Evolutionary conservation across 1,139 yeast genomes (phyloP), one percentile per base, ranked within the genome.

Genomic region (Diutina neorugosa): DNA sequence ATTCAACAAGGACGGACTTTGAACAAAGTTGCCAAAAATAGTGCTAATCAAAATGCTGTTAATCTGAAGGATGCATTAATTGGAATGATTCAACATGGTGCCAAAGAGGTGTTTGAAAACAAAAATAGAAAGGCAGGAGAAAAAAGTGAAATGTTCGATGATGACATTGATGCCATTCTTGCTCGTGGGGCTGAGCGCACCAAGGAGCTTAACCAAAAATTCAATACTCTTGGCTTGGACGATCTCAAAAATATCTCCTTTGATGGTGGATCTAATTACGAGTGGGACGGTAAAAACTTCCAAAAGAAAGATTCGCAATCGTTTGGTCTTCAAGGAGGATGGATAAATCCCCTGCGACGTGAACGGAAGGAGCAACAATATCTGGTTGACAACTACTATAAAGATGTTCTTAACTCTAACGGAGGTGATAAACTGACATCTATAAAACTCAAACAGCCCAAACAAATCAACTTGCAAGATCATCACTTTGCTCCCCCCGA

Each of bases 51-150:
- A 18, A 34, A 27, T n/a, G 18, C 27, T 5, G 19, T 34, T n/a
- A 81, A 76, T 56, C 70, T 82, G 9, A 88, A 89, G 62, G 96
- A 89, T 61, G 98, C 93, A 62, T 77, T 93, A 60, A 75, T 93
- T 20, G 86, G 86, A 51, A 93, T 93, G 98, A 93, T 93, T 66
- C 97, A 93, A 65, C 96, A 88, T 65, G 98, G 98, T 58, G 98
- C 98, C 1, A 85, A 87, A 60, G 82, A 84, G 55, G 94, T 93
- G 6, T 86, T 93, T 64, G 84, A 82, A 56, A 69, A 76, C 27
- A 66, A 73, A 42, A 46, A 46, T 18, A 25, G 34, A 8, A 44
- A 44, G 19, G 34, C 34, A 5, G 34, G 31, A 7, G 69, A 65
- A 27, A 65, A 63, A 4, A 62, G 65, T 19, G 60, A 66, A 1